These are phyloP conservation scores for Patellaria atrata DNA, from an alignment of 495 filamentous ascomycete species.

Conservation along the genomic window DNA sequence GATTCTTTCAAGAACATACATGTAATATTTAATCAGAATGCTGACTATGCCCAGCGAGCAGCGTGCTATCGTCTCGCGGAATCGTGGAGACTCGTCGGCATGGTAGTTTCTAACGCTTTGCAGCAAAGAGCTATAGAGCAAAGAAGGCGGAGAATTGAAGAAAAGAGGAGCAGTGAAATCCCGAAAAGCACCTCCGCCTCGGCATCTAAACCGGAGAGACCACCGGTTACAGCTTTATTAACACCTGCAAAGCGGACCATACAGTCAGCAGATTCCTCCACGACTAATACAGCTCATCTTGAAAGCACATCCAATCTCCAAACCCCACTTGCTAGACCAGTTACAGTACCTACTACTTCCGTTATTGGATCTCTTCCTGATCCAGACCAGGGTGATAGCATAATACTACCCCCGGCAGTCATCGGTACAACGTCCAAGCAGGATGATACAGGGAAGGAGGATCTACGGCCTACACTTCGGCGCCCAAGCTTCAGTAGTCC, in stretches of 20 bases:
- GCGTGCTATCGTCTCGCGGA: constrained; percentile 22
- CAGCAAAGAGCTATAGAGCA: constrained; percentile 14
- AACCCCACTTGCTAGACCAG: constrained; percentile 61
- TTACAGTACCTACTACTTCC: constrained; percentile 22
- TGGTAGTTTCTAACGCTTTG: constrained; percentile 10
- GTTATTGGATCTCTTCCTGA: constrained; percentile 15
- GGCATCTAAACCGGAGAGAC: too few relatives aligned
- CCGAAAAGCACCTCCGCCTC: too few relatives aligned
- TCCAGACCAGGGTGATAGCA: constrained; percentile 18
- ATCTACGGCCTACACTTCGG: constrained; percentile 4
- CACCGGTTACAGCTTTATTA: too few relatives aligned
- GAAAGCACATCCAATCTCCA: constrained; percentile 59
- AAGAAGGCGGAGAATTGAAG: constrained; percentile 5
- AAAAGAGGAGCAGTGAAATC: too few relatives aligned
- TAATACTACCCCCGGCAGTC: constrained; percentile 22
- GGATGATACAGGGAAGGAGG: background rate
- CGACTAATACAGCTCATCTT: too few relatives aligned
- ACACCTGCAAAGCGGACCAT: too few relatives aligned
- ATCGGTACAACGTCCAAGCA: constrained; percentile 10
- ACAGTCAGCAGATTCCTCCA: too few relatives aligned
- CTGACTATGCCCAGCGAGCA: constrained; percentile 19
- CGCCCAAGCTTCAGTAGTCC: constrained; percentile 14
- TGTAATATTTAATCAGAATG: constrained; percentile 22
- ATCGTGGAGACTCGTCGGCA: constrained; percentile 23
- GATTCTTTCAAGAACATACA: constrained; percentile 16